Percentiles rank a stretch among this genome's conserved stretches.
Conservation (phyloP, 139 green algal genomes). For the Raphidocelis subcapitata region DNA sequence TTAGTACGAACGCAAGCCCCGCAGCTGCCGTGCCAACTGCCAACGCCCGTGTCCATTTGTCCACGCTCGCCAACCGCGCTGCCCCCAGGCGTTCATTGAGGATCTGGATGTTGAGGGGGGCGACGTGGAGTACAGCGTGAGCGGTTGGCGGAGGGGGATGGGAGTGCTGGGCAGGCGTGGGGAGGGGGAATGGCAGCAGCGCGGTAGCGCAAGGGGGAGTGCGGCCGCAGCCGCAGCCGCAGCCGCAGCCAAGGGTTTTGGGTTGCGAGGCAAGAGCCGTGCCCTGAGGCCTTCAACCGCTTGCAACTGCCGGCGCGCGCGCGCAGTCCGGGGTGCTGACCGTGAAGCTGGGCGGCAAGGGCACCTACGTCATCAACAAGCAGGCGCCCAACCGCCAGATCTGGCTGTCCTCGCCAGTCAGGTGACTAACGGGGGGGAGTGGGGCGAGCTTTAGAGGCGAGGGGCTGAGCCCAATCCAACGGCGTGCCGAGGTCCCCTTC, state of each 20-base stretch:
- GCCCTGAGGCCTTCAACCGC: background rate
- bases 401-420: slow-evolving; percentile 94
- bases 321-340: slow-evolving; percentile 85
- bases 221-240: background rate
- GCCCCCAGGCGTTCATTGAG: slow-evolving; percentile 52
- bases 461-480: background rate
- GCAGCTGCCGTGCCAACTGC: background rate
- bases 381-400: slow-evolving; percentile 96
- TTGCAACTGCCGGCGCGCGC: background rate
- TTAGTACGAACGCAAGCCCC: no score
- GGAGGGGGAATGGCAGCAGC: background rate
- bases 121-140: slow-evolving; percentile 74
- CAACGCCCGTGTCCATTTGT: background rate
- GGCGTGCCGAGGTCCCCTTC: background rate
- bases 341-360: slow-evolving; percentile 65
- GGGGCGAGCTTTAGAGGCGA: background rate
- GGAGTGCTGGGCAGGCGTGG: background rate
- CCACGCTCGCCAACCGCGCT: background rate
- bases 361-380: slow-evolving; percentile 99
- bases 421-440: no score
- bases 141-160: background rate
- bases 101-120: slow-evolving; percentile 43
- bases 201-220: background rate
- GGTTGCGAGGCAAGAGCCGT: background rate
- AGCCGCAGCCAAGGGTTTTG: background rate